These are phyloP conservation scores for Trichoderma reesei DNA, from an alignment of 495 filamentous ascomycete genomes.

Conservation along the genomic window DNA sequence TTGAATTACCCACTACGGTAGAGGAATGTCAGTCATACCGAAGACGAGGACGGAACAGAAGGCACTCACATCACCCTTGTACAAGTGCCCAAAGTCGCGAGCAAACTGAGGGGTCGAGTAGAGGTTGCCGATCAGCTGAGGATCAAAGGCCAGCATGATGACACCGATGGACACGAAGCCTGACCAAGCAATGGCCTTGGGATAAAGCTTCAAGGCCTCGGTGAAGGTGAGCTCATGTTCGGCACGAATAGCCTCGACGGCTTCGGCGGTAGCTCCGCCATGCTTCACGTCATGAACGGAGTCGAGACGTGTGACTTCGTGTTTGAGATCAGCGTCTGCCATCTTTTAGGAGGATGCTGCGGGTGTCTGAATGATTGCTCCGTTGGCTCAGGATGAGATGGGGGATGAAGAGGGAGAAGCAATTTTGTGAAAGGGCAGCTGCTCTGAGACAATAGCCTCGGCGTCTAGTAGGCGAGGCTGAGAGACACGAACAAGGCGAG, in stretches of 20 bases:
- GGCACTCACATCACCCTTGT: background rate
- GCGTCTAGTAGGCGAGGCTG: no score
- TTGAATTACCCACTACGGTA: slow-evolving; percentile 19
- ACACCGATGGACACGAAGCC: slow-evolving; percentile 40
- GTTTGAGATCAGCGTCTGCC: background rate
- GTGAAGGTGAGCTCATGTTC: slow-evolving; percentile 34
- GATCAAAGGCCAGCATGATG: slow-evolving; percentile 50
- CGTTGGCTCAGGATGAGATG: no score
- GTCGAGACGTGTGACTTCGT: background rate
- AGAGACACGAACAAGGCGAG: no score
- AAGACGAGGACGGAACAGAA: background rate
- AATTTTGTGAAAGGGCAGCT: no score
- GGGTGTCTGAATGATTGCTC: background rate
- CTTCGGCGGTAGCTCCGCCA: slow-evolving; percentile 16
- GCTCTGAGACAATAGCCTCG: no score
- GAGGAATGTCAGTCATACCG: background rate
- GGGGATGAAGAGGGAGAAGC: no score
- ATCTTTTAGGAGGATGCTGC: background rate
- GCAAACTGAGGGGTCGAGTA: slow-evolving; percentile 25
- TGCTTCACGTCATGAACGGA: background rate
- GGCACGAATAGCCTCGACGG: slow-evolving; percentile 21
- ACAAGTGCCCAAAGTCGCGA: background rate
- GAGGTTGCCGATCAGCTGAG: slow-evolving; percentile 25
- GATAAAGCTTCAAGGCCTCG: slow-evolving; percentile 32
- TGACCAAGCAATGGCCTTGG: slow-evolving; percentile 41